Conservation (phyloP, 106 monocot species). For the Xerophyta viscosa region DNA sequence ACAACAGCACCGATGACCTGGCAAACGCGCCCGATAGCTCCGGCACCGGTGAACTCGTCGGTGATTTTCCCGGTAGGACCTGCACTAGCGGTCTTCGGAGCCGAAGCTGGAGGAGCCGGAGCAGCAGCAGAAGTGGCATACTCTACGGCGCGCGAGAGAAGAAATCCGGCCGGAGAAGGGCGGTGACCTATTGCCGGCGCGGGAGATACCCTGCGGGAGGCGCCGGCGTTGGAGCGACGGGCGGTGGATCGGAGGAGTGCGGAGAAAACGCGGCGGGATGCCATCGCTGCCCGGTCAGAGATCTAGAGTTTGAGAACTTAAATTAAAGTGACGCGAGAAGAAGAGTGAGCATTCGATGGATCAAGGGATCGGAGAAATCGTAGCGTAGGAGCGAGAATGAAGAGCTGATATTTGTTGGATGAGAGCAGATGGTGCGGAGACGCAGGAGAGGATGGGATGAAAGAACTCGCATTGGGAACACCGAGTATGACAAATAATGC, state of each 20-base stretch:
- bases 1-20: constrained; percentile 86
- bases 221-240: constrained; percentile 18
- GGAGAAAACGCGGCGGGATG: constrained; percentile 45
- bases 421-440: too few relatives aligned
- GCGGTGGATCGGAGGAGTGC: constrained; percentile 36
- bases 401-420: too few relatives aligned
- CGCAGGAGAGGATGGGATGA: too few relatives aligned
- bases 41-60: constrained; percentile 78
- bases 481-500: too few relatives aligned
- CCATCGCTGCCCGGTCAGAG: constrained; percentile 30
- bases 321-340: too few relatives aligned
- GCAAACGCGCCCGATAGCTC: constrained; percentile 61
- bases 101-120: constrained; percentile 16
- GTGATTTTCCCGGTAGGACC: constrained; percentile 52
- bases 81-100: background rate
- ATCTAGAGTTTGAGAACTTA: too few relatives aligned
- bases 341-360: too few relatives aligned
- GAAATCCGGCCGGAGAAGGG: constrained; percentile 36
- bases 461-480: too few relatives aligned
- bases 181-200: constrained; percentile 18
- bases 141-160: constrained; percentile 53
- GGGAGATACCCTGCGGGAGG: constrained; percentile 4
- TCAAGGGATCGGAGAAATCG: too few relatives aligned
- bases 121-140: constrained; percentile 43
- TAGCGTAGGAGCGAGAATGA: too few relatives aligned